Base-by-base conservation (phyloP, 352 stramenopile species). In the Phytophthora ramorum region DNA sequence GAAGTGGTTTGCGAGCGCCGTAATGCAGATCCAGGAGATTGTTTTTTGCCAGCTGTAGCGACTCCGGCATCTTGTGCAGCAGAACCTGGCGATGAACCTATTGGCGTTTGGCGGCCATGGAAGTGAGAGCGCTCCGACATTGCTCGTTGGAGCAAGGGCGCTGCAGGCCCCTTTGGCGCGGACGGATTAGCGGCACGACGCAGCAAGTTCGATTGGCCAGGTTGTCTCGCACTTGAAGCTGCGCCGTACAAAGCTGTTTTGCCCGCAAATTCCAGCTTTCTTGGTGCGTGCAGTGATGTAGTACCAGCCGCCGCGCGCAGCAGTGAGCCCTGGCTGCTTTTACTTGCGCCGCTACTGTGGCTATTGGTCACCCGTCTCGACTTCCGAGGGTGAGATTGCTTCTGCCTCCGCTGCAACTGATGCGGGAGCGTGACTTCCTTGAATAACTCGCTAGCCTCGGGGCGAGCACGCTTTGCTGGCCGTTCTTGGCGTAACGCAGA, bases 401-500 rank as follows among this genome's bases (percentile, higher is more conserved):
- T 44, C 24, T 72, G 49, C 37, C 73, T 68, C 14, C 73, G 58
- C 28, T 70, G 67, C 17, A 68, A 35, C 34, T 63, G 58, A 30
- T 68, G 63, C 14, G 57, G 64, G 6, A 70, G 32, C 37, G 66
- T 56, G 7, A 89, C 75, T 58, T 85, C 76, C 54, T 87, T 89
- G 49, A 89, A 89, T 14, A 67, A 56, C 13, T 55, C 62, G n/a
- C 45, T 71, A 5, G 62, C 44, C 58, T 79, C 69, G 5, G 58
- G 63, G 19, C 71, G 73, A 48, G 61, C 44, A 16, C 78, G 74
- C 62, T 91, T 91, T 19, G 56, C 30, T 16, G 78, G 69, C 20
- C 78, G 75, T 57, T 92, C 86, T 52, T 91, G 71, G 8, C 71
- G 76, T 16, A 94, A 59, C 3, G 84, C 84, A 17, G 82, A 87